These are phyloP conservation scores for Ustilago shanxiensis DNA, from an alignment of 1,284 basidiomycete species.

Conservation along the genomic window DNA sequence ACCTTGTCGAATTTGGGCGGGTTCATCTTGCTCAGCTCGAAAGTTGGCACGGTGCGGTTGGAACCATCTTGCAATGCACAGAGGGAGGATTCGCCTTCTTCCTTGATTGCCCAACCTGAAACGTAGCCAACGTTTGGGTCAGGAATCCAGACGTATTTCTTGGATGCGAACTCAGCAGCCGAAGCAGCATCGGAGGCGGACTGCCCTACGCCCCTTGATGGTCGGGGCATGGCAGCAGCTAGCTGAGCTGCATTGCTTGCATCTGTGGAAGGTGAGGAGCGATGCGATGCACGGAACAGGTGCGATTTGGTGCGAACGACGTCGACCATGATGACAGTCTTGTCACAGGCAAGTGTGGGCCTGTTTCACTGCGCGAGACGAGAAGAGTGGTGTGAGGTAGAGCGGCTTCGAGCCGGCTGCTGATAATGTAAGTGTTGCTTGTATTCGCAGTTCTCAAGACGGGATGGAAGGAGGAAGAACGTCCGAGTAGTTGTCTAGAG, in stretches of 20 bases:
- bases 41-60: constrained; percentile 58
- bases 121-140: constrained; percentile 89
- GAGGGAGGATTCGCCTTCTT: constrained; percentile 80
- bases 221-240: constrained; percentile 52
- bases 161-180: constrained; percentile 94
- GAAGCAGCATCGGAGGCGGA: constrained; percentile 55
- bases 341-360: background rate
- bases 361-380: no score
- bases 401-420: no score
- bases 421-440: background rate
- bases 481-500: background rate
- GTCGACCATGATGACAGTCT: constrained; percentile 45
- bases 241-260: constrained; percentile 48
- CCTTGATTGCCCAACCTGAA: constrained; percentile 87
- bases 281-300: constrained; percentile 50
- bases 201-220: constrained; percentile 57
- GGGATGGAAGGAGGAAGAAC: background rate
- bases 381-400: no score
- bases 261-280: constrained; percentile 40
- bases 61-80: constrained; percentile 75
- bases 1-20: constrained; percentile 98
- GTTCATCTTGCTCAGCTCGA: constrained; percentile 74
- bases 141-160: constrained; percentile 97
- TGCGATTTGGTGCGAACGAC: constrained; percentile 54
- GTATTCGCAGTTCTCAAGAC: background rate